Percentiles rank a stretch among this genome's conserved stretches.
Evolutionary conservation across 2,329 filamentous ascomycete genomes (phyloP).

Genomic region (Elsinoe arachidis): DNA sequence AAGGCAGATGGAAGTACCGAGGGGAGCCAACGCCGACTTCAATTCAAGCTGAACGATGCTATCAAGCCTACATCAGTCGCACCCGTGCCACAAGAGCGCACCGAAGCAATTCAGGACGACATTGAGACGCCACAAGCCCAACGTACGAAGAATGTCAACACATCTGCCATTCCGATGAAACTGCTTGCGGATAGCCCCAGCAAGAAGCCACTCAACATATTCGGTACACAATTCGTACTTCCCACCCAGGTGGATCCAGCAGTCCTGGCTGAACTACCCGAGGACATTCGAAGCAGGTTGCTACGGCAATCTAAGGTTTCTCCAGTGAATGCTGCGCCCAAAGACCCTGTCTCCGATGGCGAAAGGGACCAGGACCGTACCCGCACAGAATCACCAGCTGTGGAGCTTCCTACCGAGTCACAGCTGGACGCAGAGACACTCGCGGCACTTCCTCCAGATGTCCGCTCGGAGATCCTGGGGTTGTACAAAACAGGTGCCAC

Average conservation of each 20-base stretch:
- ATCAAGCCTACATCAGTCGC: slow-evolving; percentile 26
- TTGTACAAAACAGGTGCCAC: slow-evolving; percentile 47
- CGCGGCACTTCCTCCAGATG: slow-evolving; percentile 71
- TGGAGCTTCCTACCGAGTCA: slow-evolving; percentile 52
- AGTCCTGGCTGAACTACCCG: slow-evolving; percentile 75
- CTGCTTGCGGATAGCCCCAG: slow-evolving; percentile 40
- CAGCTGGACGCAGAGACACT: slow-evolving; percentile 82
- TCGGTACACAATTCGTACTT: slow-evolving; percentile 86
- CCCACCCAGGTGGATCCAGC: slow-evolving; percentile 72
- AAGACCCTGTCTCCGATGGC: slow-evolving; percentile 14
- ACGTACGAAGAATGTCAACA: slow-evolving; percentile 22
- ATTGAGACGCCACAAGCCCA: slow-evolving; percentile 32
- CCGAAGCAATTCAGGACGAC: slow-evolving; percentile 41
- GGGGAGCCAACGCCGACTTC: slow-evolving; percentile 70
- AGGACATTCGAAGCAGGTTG: slow-evolving; percentile 71
- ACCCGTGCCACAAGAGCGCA: slow-evolving; percentile 12
- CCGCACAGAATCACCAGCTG: slow-evolving; percentile 25
- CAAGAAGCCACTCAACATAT: slow-evolving; percentile 64
- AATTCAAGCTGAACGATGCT: slow-evolving; percentile 53
- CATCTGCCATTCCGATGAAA: slow-evolving; percentile 30
- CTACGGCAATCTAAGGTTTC: slow-evolving; percentile 44
- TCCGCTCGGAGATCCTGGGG: slow-evolving; percentile 73
- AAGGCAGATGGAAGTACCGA: slow-evolving; percentile 53
- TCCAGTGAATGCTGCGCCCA: slow-evolving; percentile 11
- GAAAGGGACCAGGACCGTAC: slow-evolving; percentile 21